Percentiles rank a stretch among this genome's conserved stretches.
phyloP scores from a whole-genome alignment of 352 stramenopile species.

The Halophytophthora batemanensis region DNA sequence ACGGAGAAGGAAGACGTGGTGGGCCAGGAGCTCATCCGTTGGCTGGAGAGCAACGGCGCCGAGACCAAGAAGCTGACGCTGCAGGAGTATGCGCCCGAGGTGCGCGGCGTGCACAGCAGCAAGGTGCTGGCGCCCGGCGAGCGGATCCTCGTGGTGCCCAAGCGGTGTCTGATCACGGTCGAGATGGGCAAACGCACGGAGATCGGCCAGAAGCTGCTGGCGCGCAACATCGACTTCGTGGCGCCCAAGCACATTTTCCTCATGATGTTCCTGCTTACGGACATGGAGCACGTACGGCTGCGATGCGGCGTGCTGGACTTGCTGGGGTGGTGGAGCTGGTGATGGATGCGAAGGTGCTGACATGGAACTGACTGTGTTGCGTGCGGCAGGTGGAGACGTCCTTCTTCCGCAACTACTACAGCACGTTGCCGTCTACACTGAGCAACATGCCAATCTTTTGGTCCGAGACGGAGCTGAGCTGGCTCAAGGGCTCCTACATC shows the following conservation, averaged over 20 bases:
- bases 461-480: constrained; percentile 91
- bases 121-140: constrained; percentile 85
- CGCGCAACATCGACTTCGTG: constrained; percentile 94
- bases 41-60: constrained; percentile 67
- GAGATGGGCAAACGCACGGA: constrained; percentile 98
- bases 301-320: background rate
- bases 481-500: constrained; percentile 91
- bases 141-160: constrained; percentile 89
- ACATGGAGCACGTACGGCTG: constrained; percentile 85
- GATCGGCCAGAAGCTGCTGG: constrained; percentile 92
- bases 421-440: constrained; percentile 94
- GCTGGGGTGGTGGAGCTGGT: background rate
- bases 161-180: constrained; percentile 98
- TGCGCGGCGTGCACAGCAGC: constrained; percentile 90
- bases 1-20: constrained; percentile 33
- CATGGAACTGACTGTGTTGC: background rate
- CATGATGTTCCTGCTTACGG: constrained; percentile 98
- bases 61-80: constrained; percentile 78
- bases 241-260: constrained; percentile 99
- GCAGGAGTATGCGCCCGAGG: constrained; percentile 90
- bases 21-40: constrained; percentile 67
- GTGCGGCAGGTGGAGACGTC: constrained; percentile 55
- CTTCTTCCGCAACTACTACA: constrained; percentile 96
- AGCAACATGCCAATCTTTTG: constrained; percentile 99
- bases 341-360: background rate